A percentile compares a stretch with the other conserved stretches of the same genome.
Evolutionary conservation across 768 basidiomycete species (phyloP).

Genomic region (Tephrocybe sp.): DNA sequence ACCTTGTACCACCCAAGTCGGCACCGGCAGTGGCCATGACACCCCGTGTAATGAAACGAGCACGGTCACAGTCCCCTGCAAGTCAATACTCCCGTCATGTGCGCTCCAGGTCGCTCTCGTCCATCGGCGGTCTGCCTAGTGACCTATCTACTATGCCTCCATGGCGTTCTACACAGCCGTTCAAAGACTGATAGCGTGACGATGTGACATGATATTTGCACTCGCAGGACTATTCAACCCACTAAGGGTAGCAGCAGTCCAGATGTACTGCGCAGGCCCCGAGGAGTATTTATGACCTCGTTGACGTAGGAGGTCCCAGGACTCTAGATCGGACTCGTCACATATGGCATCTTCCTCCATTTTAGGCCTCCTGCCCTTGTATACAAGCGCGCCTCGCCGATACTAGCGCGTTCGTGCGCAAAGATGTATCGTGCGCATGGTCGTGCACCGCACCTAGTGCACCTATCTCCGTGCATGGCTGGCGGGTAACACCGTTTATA

Average conservation of each 20-base stretch:
- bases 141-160: constrained; percentile 5
- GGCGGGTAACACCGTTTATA: constrained; percentile 11
- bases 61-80: constrained; percentile 17
- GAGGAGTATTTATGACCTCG: constrained; percentile 20
- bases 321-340: constrained; percentile 14
- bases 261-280: not conserved
- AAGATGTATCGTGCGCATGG: constrained; percentile 5
- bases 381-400: constrained; percentile 6
- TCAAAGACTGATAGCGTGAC: constrained; percentile 3
- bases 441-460: not conserved
- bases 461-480: not conserved
- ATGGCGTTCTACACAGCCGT: constrained; percentile 10
- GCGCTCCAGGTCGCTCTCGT: constrained; percentile 14
- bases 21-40: constrained; percentile 8
- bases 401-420: constrained; percentile 6
- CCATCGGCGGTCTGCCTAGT: constrained; percentile 4
- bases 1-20: constrained; percentile 13
- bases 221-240: not conserved
- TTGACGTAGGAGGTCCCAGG: constrained; percentile 10
- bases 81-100: constrained; percentile 12
- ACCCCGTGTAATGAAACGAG: constrained; percentile 20
- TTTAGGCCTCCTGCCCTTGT: constrained; percentile 14
- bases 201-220: not conserved
- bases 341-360: constrained; percentile 9
- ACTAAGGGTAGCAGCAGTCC: not conserved